These are phyloP conservation scores for Physcomitrium patens DNA, from an alignment of 225 moss, liverwort and hornwort species.

Conservation along the genomic window DNA sequence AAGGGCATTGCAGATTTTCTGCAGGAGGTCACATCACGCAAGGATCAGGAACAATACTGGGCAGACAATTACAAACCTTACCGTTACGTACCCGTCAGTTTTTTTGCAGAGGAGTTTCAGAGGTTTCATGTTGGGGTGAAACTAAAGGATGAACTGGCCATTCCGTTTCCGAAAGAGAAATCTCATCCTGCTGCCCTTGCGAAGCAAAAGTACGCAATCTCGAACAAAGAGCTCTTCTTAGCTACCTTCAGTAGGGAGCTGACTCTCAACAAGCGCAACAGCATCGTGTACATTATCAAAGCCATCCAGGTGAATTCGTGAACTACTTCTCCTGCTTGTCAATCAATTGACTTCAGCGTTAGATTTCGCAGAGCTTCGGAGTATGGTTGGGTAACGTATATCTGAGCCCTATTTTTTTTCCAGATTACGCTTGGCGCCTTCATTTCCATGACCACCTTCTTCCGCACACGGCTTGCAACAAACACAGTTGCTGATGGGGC, in stretches of 20 bases:
- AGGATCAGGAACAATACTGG: slow-evolving; percentile 94
- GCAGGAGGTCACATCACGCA: slow-evolving; percentile 86
- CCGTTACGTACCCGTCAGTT: slow-evolving; percentile 63
- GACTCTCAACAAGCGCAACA: slow-evolving; percentile 59
- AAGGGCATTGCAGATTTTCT: slow-evolving; percentile 76
- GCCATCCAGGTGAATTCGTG: slow-evolving; percentile 50
- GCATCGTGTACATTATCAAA: slow-evolving; percentile 54
- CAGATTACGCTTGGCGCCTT: slow-evolving; percentile 68
- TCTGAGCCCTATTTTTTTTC: background rate
- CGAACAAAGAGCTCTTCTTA: slow-evolving; percentile 54
- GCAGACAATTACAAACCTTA: slow-evolving; percentile 68
- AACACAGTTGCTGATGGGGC: slow-evolving; percentile 50
- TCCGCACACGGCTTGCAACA: slow-evolving; percentile 56
- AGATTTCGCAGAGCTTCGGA: background rate
- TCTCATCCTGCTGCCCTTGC: slow-evolving; percentile 64
- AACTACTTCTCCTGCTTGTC: background rate
- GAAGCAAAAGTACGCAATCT: slow-evolving; percentile 47
- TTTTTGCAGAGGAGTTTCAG: slow-evolving; percentile 55
- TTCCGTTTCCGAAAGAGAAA: slow-evolving; percentile 51
- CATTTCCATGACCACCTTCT: slow-evolving; percentile 66
- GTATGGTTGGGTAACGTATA: too few relatives aligned
- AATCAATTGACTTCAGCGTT: background rate
- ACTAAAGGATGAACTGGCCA: slow-evolving; percentile 48
- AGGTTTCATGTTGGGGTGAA: slow-evolving; percentile 43
- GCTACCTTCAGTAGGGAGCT: slow-evolving; percentile 66